These are phyloP conservation scores for Plenodomus tracheiphilus DNA, from an alignment of 2,329 filamentous ascomycete species.

Conservation along the genomic window DNA sequence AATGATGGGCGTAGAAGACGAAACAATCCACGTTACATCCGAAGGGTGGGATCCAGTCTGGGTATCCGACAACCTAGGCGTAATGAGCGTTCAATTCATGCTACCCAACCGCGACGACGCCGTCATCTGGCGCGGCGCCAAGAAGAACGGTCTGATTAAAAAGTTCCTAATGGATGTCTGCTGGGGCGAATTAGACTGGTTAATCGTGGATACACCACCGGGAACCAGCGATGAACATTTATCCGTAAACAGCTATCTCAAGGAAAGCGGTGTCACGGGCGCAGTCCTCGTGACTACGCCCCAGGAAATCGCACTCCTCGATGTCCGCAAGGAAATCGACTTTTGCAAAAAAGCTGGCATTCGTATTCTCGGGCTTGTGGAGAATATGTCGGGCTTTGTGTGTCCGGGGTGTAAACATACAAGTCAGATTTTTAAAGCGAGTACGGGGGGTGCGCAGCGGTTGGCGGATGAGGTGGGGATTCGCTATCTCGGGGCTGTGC, in stretches of 20 bases:
- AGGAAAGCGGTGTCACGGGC: conserved; percentile 88
- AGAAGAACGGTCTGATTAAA: conserved; percentile 99
- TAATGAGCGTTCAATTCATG: conserved; percentile 99
- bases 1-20: conserved; percentile 96
- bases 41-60: conserved; percentile 94
- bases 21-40: conserved; percentile 89
- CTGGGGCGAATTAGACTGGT: conserved; percentile 92
- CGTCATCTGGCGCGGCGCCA: conserved; percentile 95
- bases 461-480: conserved; percentile 86
- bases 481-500: conserved; percentile 86
- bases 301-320: conserved; percentile 88
- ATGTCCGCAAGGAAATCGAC: conserved; percentile 96
- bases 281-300: conserved; percentile 93
- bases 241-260: conserved; percentile 88
- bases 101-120: conserved; percentile 90
- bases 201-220: conserved; percentile 93
- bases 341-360: conserved; percentile 97
- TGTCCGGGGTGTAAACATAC: conserved; percentile 86
- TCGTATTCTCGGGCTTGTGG: conserved; percentile 81
- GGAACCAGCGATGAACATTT: conserved; percentile 96
- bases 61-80: conserved; percentile 89
- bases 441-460: conserved; percentile 81
- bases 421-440: conserved; percentile 84
- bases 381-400: conserved; percentile 98
- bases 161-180: conserved; percentile 97